Conservation (phyloP, 352 stramenopile genomes). For the Phytophthora pseudosyringae region DNA sequence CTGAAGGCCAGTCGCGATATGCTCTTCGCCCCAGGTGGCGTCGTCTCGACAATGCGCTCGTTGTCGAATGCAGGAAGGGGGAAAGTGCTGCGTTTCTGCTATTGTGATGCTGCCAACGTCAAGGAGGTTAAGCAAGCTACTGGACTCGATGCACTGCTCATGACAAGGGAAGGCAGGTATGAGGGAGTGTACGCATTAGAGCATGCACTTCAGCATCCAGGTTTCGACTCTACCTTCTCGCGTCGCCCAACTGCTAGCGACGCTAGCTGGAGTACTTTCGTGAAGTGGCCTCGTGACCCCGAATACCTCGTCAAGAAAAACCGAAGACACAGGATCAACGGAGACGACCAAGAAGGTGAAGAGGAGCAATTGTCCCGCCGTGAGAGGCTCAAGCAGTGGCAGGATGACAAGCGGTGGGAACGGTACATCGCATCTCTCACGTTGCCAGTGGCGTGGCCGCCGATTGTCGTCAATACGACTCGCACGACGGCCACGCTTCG, state of each 20-base stretch:
- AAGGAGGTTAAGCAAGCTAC: slow-evolving; percentile 68
- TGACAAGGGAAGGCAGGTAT: slow-evolving; percentile 18
- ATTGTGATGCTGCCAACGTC: slow-evolving; percentile 79
- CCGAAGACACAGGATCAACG: slow-evolving; percentile 27
- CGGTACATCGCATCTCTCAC: slow-evolving; percentile 68
- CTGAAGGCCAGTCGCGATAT: slow-evolving; percentile 36
- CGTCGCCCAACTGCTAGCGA: slow-evolving; percentile 47
- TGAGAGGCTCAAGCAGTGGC: slow-evolving; percentile 82
- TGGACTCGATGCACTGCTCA: slow-evolving; percentile 53
- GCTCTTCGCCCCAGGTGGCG: slow-evolving; percentile 64
- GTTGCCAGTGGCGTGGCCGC: slow-evolving; percentile 66
- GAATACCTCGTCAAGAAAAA: slow-evolving; percentile 50
- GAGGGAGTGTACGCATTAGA: slow-evolving; percentile 44
- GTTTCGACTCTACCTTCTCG: slow-evolving; percentile 68
- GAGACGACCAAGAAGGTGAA: slow-evolving; percentile 38
- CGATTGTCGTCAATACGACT: slow-evolving; percentile 65
- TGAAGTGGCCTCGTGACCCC: slow-evolving; percentile 69
- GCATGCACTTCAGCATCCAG: slow-evolving; percentile 48
- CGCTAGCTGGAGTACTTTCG: slow-evolving; percentile 53
- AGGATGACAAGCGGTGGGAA: slow-evolving; percentile 80
- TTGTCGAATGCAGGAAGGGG: slow-evolving; percentile 2
- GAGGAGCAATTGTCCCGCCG: slow-evolving; percentile 64
- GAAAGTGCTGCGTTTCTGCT: slow-evolving; percentile 69
- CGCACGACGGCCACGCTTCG: slow-evolving; percentile 56
- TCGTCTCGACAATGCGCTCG: slow-evolving; percentile 32